phyloP scores from a whole-genome alignment of 78 protist species.

The Thecamonas trahens region DNA sequence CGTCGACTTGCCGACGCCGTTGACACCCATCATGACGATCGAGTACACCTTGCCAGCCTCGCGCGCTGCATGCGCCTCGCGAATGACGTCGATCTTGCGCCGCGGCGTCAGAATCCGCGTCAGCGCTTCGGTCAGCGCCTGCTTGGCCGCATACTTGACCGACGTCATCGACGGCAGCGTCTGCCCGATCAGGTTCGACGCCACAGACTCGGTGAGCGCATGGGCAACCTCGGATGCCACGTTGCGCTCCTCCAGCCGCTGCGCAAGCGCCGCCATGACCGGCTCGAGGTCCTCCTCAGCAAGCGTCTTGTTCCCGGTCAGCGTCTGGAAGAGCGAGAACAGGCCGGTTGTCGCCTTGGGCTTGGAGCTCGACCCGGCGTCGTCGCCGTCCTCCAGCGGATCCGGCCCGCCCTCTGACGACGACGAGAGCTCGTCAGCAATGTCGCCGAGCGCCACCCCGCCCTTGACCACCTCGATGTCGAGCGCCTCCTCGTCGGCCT shows the following conservation, averaged over 20 bases:
- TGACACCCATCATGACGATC: conserved; percentile 82
- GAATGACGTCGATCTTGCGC: conserved; percentile 61
- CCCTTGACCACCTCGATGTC: background rate
- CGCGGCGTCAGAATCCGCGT: conserved; percentile 91
- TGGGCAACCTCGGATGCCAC: conserved; percentile 90
- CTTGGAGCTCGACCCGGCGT: background rate
- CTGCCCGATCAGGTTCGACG: conserved; percentile 70
- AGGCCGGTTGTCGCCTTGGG: background rate
- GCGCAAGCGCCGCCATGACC: conserved; percentile 40
- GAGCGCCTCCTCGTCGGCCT: no score
- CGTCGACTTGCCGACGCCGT: conserved; percentile 94
- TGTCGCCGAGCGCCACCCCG: background rate
- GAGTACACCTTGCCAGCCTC: conserved; percentile 51
- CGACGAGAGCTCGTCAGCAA: no score
- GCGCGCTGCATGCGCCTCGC: conserved; percentile 36
- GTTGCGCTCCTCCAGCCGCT: conserved; percentile 79
- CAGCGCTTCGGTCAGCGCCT: conserved; percentile 63
- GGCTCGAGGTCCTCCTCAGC: conserved; percentile 46
- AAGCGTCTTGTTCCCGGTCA: background rate
- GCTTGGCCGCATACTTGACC: conserved; percentile 18
- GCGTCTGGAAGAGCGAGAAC: background rate
- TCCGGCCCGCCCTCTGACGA: background rate
- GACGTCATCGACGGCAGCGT: conserved; percentile 31
- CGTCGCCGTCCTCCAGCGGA: background rate
- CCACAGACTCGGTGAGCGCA: conserved; percentile 65